Evolutionary conservation across 2,329 filamentous ascomycete species (phyloP).

Genomic region (Acephala macrosclerotiorum): DNA sequence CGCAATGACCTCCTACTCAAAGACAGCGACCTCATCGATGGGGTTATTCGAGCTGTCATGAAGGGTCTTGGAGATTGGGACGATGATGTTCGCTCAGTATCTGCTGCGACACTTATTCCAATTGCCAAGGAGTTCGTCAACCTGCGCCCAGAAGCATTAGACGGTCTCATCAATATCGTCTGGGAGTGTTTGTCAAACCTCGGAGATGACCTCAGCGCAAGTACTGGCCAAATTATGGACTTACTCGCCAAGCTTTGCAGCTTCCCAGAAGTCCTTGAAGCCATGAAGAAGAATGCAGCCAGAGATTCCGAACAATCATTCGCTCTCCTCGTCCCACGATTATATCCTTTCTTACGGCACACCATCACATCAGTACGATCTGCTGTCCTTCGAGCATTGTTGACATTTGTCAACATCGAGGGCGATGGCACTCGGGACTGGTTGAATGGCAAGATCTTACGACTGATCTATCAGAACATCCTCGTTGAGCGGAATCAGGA

Average conservation of each 20-base stretch:
- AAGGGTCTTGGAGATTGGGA: conserved; percentile 90
- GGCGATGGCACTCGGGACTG: conserved; percentile 82
- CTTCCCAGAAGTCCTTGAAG: conserved; percentile 89
- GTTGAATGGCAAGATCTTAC: conserved; percentile 88
- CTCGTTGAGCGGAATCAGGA: conserved; percentile 89
- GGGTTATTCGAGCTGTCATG: conserved; percentile 91
- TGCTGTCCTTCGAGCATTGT: conserved; percentile 88
- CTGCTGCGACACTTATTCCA: conserved; percentile 94
- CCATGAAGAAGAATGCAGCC: conserved; percentile 90
- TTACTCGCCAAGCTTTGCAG: conserved; percentile 93
- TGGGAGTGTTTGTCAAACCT: conserved; percentile 97
- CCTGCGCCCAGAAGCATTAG: conserved; percentile 78
- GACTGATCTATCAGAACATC: conserved; percentile 93
- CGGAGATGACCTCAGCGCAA: conserved; percentile 96
- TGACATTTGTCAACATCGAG: conserved; percentile 91
- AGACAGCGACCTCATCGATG: conserved; percentile 87
- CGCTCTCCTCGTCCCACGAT: conserved; percentile 86
- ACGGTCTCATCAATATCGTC: conserved; percentile 88
- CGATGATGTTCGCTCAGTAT: conserved; percentile 96
- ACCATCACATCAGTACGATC: conserved; percentile 96
- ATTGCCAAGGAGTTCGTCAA: conserved; percentile 95
- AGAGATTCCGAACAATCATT: conserved; percentile 89
- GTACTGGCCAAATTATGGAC: conserved; percentile 98
- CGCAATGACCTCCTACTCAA: conserved; percentile 89
- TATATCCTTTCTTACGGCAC: conserved; percentile 95